Conservation (phyloP, 768 basidiomycete species). For the Stropharia rugosoannulata region DNA sequence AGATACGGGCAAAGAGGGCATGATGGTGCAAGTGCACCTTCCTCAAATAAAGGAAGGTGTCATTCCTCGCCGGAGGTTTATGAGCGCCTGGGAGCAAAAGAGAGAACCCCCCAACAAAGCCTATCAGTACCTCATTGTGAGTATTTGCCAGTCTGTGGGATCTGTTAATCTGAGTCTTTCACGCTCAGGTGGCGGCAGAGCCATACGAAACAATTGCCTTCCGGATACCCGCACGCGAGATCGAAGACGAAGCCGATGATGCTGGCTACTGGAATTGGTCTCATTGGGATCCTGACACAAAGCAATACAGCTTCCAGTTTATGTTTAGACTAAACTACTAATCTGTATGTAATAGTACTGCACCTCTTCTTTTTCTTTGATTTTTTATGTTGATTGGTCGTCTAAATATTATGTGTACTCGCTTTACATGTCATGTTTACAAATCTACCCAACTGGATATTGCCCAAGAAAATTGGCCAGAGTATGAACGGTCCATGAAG, state of each 20-base stretch:
- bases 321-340: conserved; percentile 75
- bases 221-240: conserved; percentile 95
- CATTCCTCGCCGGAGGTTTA: conserved; percentile 84
- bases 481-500: background rate
- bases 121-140: conserved; percentile 95
- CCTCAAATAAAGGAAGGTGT: conserved; percentile 91
- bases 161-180: conserved; percentile 4
- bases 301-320: conserved; percentile 97
- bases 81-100: conserved; percentile 98
- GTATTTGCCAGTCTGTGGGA: conserved; percentile 29
- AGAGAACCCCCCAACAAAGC: conserved; percentile 93
- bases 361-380: conserved; percentile 7
- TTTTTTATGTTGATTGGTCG: background rate
- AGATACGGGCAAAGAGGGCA: conserved; percentile 89
- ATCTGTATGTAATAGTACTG: conserved; percentile 14
- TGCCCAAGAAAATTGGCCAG: background rate
- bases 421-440: background rate
- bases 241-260: conserved; percentile 92
- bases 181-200: conserved; percentile 89
- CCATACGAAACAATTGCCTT: conserved; percentile 99
- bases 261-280: conserved; percentile 96
- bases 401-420: background rate
- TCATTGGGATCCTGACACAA: conserved; percentile 99
- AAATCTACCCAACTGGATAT: background rate
- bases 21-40: conserved; percentile 96